Evolutionary conservation across 1,139 yeast genomes (phyloP), one percentile per base, ranked within the genome.

Genomic region (Meyerozyma sp.): DNA sequence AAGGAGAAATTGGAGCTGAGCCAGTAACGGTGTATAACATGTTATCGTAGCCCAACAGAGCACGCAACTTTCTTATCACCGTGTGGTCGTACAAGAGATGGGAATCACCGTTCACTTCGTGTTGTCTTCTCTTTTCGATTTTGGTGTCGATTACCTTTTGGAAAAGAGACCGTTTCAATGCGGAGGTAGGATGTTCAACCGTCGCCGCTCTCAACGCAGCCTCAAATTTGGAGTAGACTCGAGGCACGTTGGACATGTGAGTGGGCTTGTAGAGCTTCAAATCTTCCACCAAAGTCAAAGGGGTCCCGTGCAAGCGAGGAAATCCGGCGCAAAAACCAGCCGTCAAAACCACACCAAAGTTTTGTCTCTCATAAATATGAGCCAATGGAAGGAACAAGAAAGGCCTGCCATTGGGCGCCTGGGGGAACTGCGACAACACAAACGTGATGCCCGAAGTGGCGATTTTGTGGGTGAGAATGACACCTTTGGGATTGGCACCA

Each of bases 1-100:
- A 79, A 18, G 75, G 70, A 20, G 84, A 66, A 44, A 86, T 77
- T 18, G 95, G 94, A 4, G 95, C 95, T 29, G 90, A 82, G 2
- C 95, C 95, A 25, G 83, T 51, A 41, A 49, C 42, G 20, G 40
- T 39, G 26, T 32, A 48, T 25, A 14, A 14, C 52, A 50, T 49
- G 40, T 50, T 46, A 40, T 52, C 56, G 35, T 49, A 51, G 2
- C 56, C 56, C 40, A 51, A 41, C 39, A 41, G 29, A 32, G 37
- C 37, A n/a, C 54, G 43, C 20, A 51, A 41, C 36, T 45, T 46
- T 23, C 8, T 16, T 5, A 37, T 14, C 11, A 32, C 21, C 16
- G 26, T 34, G 4, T 5, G n/a, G 25, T 82, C 86, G 64, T 78
- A 77, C 25, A 77, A 39, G 40, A 58, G 49, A 49, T 66, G 68